Evolutionary conservation across 78 protist genomes (phyloP), one percentile per base, ranked within the genome.

Genomic region (Isochrysis galbana): DNA sequence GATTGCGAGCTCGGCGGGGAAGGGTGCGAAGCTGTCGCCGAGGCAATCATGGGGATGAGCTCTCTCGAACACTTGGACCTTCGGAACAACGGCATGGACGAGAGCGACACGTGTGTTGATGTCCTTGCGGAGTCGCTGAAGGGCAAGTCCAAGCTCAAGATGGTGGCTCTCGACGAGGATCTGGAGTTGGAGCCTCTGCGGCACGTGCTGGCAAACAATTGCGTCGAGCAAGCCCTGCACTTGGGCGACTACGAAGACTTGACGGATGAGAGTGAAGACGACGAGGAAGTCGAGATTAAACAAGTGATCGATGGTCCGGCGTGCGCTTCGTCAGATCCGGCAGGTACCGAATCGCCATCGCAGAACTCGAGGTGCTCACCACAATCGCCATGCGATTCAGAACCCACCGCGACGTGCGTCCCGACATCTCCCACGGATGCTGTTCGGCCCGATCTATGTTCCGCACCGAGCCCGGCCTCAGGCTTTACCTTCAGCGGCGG

Each of bases 21-120:
- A 29, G 84, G 84, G 34, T 14, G 44, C 36, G 80, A n/a, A 41
- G 80, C 80, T 17, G 80, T 70, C 41, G 80, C 80, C 23, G 1
- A 3, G 39, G 80, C 41, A 41, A 4, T 34, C 41, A 3, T 41
- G 41, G 39, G 41, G 41, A 3, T 77, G 29, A 10, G 34, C 23
- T 1, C 25, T 17, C 84, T 77, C n/a, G 46, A 77, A 46, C n/a
- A 14, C n/a, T n/a, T 77, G 34, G 84, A 77, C 47, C 32, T 77
- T 22, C 84, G 84, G 29, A 39, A 77, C 84, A 77, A 77, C 47
- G 84, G 39, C 84, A 77, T 77, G 84, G 46, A 77, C 36, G 72
- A 61, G 29, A 51, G 61, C 61, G 74, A 2, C 74, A 32, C 19
- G 74, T 7, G 74, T 32, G 74, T 21, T 23, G 74, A 23, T 23